Conservation (phyloP, 441 rosid species). For the Erodium texanum region DNA sequence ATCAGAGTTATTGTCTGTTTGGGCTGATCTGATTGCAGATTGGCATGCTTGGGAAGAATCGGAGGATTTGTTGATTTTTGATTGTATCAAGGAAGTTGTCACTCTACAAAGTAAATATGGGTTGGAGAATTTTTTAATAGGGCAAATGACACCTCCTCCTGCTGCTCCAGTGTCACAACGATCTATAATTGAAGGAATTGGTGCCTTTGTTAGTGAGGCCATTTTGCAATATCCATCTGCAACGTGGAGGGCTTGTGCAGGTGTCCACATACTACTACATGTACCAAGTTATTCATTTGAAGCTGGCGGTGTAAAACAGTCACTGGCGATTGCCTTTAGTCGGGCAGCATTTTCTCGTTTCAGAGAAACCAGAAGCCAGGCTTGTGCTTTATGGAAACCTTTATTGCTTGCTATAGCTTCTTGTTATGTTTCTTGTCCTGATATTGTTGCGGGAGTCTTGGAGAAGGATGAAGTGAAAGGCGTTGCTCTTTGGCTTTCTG, state of each 20-base stretch:
- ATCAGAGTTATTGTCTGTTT: conserved; percentile 47
- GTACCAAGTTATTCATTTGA: conserved; percentile 51
- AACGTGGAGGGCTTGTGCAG: conserved; percentile 66
- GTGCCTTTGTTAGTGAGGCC: conserved; percentile 62
- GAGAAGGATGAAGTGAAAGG: conserved; percentile 53
- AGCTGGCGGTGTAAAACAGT: conserved; percentile 43
- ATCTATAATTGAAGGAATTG: conserved; percentile 64
- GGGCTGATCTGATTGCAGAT: conserved; percentile 72
- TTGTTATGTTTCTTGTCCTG: conserved; percentile 57
- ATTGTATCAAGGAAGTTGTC: conserved; percentile 73
- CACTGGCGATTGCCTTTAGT: conserved; percentile 43
- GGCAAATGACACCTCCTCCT: conserved; percentile 55
- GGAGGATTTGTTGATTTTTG: conserved; percentile 66
- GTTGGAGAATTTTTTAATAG: conserved; percentile 38
- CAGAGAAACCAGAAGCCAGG: conserved; percentile 43
- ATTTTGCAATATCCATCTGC: conserved; percentile 72
- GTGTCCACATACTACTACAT: conserved; percentile 60
- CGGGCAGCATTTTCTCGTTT: conserved; percentile 66
- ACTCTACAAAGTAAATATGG: conserved; percentile 43
- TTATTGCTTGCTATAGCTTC: conserved; percentile 69
- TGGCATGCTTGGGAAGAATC: conserved; percentile 94
- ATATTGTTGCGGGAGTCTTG: conserved; percentile 42
- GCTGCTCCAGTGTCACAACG: conserved; percentile 56
- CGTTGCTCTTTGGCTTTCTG: conserved; percentile 58
- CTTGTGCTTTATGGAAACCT: conserved; percentile 66